Evolutionary conservation across 257 asterid species (phyloP).

Genomic region (Cruciata laevipes): DNA sequence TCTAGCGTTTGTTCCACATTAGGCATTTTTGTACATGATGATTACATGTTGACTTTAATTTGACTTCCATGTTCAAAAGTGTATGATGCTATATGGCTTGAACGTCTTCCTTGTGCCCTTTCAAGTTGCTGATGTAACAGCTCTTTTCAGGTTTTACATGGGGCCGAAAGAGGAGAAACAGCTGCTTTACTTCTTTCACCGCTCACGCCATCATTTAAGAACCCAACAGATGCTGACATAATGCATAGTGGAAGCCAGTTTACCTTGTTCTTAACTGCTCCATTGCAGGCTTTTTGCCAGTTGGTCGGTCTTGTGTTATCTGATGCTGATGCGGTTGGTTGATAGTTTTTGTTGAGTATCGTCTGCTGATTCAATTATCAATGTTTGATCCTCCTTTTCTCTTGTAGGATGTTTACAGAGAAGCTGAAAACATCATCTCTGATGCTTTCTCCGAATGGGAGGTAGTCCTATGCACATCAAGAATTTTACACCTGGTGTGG

Average conservation of each 20-base stretch:
- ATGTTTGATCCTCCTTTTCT: constrained; percentile 14
- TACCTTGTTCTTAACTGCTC: constrained; percentile 85
- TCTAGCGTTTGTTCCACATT: neutral
- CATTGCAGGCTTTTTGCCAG: constrained; percentile 85
- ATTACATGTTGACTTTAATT: neutral
- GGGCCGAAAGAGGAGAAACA: constrained; percentile 89
- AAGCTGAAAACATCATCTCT: constrained; percentile 53
- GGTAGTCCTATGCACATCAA: constrained; percentile 72
- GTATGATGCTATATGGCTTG: neutral
- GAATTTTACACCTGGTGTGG: constrained; percentile 80
- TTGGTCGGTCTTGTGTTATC: constrained; percentile 54
- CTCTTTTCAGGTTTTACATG: constrained; percentile 67
- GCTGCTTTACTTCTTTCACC: constrained; percentile 88
- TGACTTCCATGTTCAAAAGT: neutral
- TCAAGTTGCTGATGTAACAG: constrained; percentile 23
- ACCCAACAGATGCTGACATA: constrained; percentile 34
- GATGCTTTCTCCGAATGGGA: constrained; percentile 89
- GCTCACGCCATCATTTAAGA: constrained; percentile 64
- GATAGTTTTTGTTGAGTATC: neutral
- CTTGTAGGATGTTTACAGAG: constrained; percentile 49
- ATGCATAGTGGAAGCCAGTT: constrained; percentile 78
- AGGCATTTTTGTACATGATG: neutral
- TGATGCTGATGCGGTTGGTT: constrained; percentile 50
- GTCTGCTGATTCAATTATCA: neutral
- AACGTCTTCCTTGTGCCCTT: neutral